Conservation (phyloP, 2,329 filamentous ascomycete genomes). For the Penicillium olsonii region DNA sequence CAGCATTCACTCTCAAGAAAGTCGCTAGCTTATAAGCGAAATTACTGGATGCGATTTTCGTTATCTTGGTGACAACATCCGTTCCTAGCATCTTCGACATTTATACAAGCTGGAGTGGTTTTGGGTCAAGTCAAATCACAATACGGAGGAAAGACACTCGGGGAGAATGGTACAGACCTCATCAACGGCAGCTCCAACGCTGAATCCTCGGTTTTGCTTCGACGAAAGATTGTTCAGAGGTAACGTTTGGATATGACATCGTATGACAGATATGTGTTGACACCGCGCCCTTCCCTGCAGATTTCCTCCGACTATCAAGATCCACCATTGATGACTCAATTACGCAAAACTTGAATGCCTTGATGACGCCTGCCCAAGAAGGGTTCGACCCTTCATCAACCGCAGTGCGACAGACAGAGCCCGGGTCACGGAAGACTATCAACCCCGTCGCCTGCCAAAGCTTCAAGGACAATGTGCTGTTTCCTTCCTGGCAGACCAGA, state of each 20-base stretch:
- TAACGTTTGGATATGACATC: constrained; percentile 38
- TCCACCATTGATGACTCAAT: constrained; percentile 90
- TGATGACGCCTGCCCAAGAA: constrained; percentile 69
- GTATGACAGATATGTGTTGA: constrained; percentile 39
- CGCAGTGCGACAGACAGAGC: constrained; percentile 58
- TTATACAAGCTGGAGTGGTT: constrained; percentile 43
- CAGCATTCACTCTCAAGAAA: not conserved
- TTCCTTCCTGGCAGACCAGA: constrained; percentile 83
- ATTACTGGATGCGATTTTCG: not conserved
- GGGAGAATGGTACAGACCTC: constrained; percentile 43
- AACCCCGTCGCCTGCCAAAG: constrained; percentile 62
- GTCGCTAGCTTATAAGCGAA: not conserved
- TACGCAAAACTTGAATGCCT: constrained; percentile 85
- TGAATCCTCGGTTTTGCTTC: constrained; percentile 79
- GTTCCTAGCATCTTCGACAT: not conserved
- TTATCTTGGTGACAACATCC: not conserved
- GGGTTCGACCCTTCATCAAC: constrained; percentile 83
- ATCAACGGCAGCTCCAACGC: constrained; percentile 48
- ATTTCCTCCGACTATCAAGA: constrained; percentile 86
- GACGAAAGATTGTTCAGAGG: constrained; percentile 69
- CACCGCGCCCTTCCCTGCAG: constrained; percentile 63
- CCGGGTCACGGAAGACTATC: constrained; percentile 55
- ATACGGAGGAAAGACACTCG: constrained; percentile 17
- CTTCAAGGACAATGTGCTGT: constrained; percentile 78
- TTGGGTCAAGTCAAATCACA: constrained; percentile 33